Conservation (phyloP, 495 filamentous ascomycete species). For the Peziza echinospora region DNA sequence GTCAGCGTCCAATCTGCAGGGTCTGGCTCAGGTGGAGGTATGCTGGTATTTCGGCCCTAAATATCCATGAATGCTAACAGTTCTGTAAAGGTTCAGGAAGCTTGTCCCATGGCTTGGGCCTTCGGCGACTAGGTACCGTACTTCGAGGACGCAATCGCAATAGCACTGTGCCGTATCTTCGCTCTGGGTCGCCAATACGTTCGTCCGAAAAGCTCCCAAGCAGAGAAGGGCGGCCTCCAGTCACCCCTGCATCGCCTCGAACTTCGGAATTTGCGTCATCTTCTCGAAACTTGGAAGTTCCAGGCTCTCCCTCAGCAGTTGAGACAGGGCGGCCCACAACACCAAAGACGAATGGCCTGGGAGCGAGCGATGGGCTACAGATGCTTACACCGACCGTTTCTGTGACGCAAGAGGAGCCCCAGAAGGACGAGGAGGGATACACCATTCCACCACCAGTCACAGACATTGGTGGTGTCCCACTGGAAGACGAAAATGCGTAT, state of each 20-base stretch:
- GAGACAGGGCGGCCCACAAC: neutral
- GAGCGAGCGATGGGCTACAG: conserved; percentile 3
- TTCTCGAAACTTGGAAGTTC: neutral
- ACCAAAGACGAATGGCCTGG: neutral
- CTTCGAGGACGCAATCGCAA: conserved; percentile 18
- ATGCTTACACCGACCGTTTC: conserved; percentile 10
- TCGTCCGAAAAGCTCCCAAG: conserved; percentile 8
- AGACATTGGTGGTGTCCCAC: conserved; percentile 1
- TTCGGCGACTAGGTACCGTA: conserved; percentile 18
- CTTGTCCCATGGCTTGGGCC: conserved; percentile 9
- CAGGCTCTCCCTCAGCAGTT: neutral
- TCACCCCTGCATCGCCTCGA: neutral
- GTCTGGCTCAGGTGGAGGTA: conserved; percentile 22
- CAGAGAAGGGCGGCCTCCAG: neutral
- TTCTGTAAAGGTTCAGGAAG: conserved; percentile 20
- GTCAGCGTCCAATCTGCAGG: conserved; percentile 21
- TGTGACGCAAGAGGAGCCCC: conserved; percentile 21
- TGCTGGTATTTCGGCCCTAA: conserved; percentile 13
- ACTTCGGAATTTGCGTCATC: neutral
- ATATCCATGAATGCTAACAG: conserved; percentile 7
- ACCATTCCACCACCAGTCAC: conserved; percentile 18
- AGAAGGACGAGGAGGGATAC: conserved; percentile 33
- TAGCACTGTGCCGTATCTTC: conserved; percentile 15
- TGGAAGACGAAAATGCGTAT: neutral
- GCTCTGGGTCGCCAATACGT: conserved; percentile 10